Base-by-base conservation (phyloP, 2,329 filamentous ascomycete species). In the Aspergillus chevalieri region DNA sequence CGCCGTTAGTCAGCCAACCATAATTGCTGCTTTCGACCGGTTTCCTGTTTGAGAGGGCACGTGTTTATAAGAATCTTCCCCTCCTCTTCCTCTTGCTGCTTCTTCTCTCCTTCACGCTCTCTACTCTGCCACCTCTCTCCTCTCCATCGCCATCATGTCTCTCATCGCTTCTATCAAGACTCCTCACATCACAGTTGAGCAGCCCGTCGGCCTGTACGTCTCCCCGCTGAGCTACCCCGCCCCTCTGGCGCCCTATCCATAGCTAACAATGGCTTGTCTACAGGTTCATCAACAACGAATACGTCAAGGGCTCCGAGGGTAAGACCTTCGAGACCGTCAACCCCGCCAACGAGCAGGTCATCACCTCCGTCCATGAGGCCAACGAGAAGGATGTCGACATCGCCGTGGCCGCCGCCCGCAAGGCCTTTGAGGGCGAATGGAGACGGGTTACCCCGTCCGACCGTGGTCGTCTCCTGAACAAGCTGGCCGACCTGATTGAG, bases 261-360 rank as follows among this genome's bases (percentile, higher is more conserved):
- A 30, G 47, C 30, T 42, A 19, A 22, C 19, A 12, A 21, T 6
- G 12, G 4, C n/a, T 38, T 6, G 3, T 3, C 10, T 28, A 5
- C 43, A 96, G 74, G 51, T 61, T 61, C 57, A 61, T 61, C 43
- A 57, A 61, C 57, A 58, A 58, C 24, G 58, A 61, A 48, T 96
- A 84, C 75, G 84, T 94, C 56, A 83, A 86, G 71, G 80, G 83
- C 65, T 83, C 86, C 55, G 88, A 95, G 62, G 90, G 90, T 77
- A 86, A 89, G 80, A 90, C 85, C 60, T 92, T 95, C 66, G 89
- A 95, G 74, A 87, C 90, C 71, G 85, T 94, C 79, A 95, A 95
- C 81, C 90, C 90, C 53, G 66, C 85, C 56, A 89, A 82, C 58
- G 91, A 95, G 74, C 84, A 90, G 72, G 82, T 89, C 65, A 94